phyloP scores from a whole-genome alignment of 2,329 filamentous ascomycete genomes.

The Neospermospora avenae region DNA sequence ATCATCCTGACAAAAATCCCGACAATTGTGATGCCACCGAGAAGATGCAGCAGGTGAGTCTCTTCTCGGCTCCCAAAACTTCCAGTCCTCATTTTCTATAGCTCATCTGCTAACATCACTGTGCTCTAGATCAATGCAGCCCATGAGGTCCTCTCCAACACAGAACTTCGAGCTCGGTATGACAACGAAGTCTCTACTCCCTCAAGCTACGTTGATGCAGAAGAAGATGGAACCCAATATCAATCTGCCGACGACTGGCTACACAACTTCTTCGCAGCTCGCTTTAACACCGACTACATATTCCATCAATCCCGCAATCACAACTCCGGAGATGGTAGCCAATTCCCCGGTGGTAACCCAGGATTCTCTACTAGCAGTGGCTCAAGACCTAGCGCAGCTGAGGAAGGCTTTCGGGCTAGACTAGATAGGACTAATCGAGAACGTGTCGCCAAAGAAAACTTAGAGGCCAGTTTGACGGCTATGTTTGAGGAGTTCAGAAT shows the following conservation, averaged over 20 bases:
- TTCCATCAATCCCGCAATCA: no score
- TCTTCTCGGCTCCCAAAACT: not conserved
- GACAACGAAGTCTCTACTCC: not conserved
- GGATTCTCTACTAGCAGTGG: no score
- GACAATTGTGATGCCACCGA: conserved; percentile 19
- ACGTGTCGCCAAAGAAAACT: no score
- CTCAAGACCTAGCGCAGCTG: no score
- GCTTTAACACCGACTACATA: no score
- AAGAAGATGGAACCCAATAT: not conserved
- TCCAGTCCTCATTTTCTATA: not conserved
- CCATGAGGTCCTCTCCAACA: conserved; percentile 21
- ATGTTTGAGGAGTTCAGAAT: no score
- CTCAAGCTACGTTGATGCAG: not conserved
- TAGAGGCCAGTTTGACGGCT: no score
- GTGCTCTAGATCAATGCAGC: conserved; percentile 16
- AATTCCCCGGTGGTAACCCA: no score
- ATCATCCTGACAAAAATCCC: conserved; percentile 26
- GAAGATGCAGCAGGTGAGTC: conserved; percentile 20
- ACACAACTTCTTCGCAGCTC: not conserved
- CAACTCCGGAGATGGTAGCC: no score
- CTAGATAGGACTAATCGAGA: no score
- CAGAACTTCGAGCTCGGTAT: not conserved
- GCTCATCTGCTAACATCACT: not conserved
- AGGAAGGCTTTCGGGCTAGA: no score
- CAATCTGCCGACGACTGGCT: not conserved